Conservation (phyloP, 140 eudicot genomes). For the Flaveria floridana region DNA sequence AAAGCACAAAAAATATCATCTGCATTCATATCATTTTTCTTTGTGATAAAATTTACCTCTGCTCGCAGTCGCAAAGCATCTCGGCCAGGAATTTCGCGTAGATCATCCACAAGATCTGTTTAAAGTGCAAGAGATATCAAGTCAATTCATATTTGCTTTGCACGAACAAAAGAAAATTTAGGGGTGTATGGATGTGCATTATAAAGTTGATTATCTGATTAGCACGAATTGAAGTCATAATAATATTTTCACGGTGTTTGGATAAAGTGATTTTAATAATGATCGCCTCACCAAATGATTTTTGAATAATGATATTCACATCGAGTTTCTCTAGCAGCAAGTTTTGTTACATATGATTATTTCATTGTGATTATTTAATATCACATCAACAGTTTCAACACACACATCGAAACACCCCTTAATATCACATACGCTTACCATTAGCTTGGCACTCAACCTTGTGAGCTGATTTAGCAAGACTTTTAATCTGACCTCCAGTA, state of each 20-base stretch:
- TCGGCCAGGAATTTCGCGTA: conserved; percentile 86
- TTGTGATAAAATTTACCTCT: conserved; percentile 49
- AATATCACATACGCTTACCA: conserved; percentile 44
- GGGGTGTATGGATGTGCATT: neutral
- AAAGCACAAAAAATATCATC: neutral
- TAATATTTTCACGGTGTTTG: neutral
- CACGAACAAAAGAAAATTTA: neutral
- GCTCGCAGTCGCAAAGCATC: conserved; percentile 75
- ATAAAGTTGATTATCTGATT: neutral
- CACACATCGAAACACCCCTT: neutral
- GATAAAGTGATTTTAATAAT: neutral
- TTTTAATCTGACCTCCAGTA: conserved; percentile 67
- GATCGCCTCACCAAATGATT: neutral
- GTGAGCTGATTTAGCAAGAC: conserved; percentile 68
- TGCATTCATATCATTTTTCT: neutral
- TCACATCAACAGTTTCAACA: neutral
- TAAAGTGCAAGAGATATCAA: conserved; percentile 3
- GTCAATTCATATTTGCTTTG: conserved; percentile 12
- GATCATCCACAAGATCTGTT: conserved; percentile 71
- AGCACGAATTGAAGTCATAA: neutral
- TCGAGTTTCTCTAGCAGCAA: neutral
- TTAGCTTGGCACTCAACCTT: conserved; percentile 72
- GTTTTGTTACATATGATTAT: conserved; percentile 6
- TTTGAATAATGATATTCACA: neutral
- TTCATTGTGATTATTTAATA: neutral